Evolutionary conservation across 129 eudicot genomes (phyloP).

Genomic region (Chrysanthemum lavandulifolium): DNA sequence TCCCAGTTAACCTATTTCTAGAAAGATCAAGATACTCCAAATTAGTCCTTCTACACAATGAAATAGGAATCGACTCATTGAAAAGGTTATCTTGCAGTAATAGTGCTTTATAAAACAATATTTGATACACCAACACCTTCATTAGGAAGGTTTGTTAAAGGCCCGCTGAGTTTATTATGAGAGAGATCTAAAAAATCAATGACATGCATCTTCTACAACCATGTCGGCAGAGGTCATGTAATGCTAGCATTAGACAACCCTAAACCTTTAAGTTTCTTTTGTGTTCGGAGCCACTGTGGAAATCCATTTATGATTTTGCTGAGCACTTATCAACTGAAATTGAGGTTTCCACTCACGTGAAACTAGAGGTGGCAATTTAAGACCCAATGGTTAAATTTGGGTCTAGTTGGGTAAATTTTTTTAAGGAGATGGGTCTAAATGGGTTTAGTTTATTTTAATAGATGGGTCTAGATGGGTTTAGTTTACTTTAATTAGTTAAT

Average conservation of each 20-base stretch:
- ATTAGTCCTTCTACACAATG: background rate
- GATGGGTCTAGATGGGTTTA: too few species aligned
- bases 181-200: conserved; percentile 1
- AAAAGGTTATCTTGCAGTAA: conserved; percentile 15
- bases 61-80: background rate
- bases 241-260: background rate
- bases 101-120: too few species aligned
- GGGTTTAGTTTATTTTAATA: too few species aligned
- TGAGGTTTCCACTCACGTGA: conserved; percentile 13
- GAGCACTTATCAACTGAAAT: conserved; percentile 9
- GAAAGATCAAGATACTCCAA: background rate
- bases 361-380: too few species aligned
- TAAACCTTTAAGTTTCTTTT: background rate
- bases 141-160: background rate
- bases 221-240: conserved; percentile 9
- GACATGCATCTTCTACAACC: conserved; percentile 9
- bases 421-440: too few species aligned
- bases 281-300: conserved; percentile 31
- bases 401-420: too few species aligned
- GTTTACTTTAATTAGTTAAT: too few species aligned
- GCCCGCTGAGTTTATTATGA: conserved; percentile 10
- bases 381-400: too few species aligned
- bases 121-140: background rate
- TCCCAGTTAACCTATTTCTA: background rate
- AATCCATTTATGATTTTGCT: conserved; percentile 11